phyloP scores from a whole-genome alignment of 495 filamentous ascomycete genomes.

The Daldinia childiae region DNA sequence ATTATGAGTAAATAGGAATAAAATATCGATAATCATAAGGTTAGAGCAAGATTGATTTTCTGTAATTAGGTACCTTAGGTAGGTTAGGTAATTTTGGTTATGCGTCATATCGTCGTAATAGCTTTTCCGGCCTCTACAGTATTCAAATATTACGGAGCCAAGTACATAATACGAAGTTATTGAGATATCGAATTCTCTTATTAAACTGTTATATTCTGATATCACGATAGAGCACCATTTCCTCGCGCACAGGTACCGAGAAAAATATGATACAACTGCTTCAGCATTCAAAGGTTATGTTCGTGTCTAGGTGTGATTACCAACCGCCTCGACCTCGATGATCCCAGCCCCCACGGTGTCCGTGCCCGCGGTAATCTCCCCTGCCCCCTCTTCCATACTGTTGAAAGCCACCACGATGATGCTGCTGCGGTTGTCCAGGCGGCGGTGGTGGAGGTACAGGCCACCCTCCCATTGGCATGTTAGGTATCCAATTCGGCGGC shows the following conservation, averaged over 20 bases:
- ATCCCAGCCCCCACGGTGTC: constrained; percentile 45
- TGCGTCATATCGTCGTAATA: not conserved
- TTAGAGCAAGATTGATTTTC: not conserved
- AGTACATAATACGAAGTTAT: not conserved
- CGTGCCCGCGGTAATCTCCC: constrained; percentile 42
- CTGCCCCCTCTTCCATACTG: constrained; percentile 45
- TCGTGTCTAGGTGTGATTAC: constrained; percentile 13
- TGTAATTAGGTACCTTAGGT: no score
- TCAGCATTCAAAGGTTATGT: not conserved
- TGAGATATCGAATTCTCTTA: not conserved
- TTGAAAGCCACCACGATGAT: constrained; percentile 39
- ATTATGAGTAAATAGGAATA: no score
- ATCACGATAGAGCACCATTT: not conserved
- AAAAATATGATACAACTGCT: not conserved
- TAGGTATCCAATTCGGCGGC: constrained; percentile 44
- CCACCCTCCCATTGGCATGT: constrained; percentile 39
- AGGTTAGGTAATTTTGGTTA: no score
- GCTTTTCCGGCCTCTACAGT: not conserved
- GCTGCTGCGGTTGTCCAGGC: constrained; percentile 28
- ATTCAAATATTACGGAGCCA: not conserved
- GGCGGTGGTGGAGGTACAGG: constrained; percentile 39
- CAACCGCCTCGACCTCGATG: constrained; percentile 38
- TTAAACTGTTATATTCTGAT: not conserved
- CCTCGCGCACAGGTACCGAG: not conserved
- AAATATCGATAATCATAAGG: not conserved